A percentile compares a stretch with the other conserved stretches of the same genome.
Conservation (phyloP, 108 stramenopile genomes). For the Cyclostephanos tholiformis region DNA sequence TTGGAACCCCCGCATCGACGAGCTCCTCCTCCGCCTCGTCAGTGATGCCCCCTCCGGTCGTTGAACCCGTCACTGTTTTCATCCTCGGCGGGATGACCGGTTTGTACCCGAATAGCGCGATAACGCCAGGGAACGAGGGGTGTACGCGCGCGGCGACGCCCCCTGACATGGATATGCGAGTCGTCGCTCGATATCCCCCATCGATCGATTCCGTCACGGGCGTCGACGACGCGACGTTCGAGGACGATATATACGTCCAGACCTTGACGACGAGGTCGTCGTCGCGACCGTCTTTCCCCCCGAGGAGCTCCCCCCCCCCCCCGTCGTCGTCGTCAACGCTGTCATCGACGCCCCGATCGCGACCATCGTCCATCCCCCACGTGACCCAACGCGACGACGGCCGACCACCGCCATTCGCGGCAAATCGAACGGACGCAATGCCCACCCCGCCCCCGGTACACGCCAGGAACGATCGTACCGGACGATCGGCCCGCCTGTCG, state of each 20-base stretch:
- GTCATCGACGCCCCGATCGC: constrained; percentile 3
- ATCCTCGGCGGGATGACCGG: not conserved
- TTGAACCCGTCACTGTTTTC: not conserved
- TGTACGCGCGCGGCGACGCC: constrained; percentile 37
- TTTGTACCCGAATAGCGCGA: constrained; percentile 23
- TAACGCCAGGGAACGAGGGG: constrained; percentile 25
- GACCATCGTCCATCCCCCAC: constrained; percentile 66
- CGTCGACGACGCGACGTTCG: not conserved
- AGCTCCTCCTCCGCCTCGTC: constrained; percentile 1
- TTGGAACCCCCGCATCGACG: not conserved
- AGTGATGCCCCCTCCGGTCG: not conserved
- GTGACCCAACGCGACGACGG: constrained; percentile 55
- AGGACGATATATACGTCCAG: constrained; percentile 36
- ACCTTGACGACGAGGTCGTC: constrained; percentile 60
- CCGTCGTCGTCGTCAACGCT: constrained; percentile 28
- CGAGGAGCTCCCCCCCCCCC: no score
- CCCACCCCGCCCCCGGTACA: constrained; percentile 62
- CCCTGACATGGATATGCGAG: constrained; percentile 32
- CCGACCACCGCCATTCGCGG: constrained; percentile 12
- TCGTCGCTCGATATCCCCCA: constrained; percentile 25
- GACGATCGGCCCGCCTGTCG: constrained; percentile 57
- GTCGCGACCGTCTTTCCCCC: constrained; percentile 12
- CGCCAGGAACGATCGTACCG: constrained; percentile 50
- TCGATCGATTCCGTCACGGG: not conserved
- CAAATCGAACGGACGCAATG: constrained; percentile 38